phyloP scores from a whole-genome alignment of 2,329 filamentous ascomycete species.

The Claviceps pazoutovae region DNA sequence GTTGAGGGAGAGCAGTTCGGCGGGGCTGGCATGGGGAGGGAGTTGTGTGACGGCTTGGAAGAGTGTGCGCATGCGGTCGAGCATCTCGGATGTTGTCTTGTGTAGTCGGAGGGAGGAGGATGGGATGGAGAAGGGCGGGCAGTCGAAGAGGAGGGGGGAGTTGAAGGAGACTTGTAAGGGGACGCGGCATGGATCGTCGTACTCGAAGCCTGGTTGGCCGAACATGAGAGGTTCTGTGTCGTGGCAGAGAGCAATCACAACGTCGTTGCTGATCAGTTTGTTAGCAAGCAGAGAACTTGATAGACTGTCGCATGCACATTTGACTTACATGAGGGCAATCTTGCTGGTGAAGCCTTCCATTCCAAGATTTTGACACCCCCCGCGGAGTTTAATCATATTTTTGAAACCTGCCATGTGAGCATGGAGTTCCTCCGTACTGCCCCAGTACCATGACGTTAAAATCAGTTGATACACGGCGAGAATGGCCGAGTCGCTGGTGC shows the following conservation, averaged over 20 bases:
- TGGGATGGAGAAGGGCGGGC: conserved; percentile 28
- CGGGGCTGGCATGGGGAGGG: conserved; percentile 18
- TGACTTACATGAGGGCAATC: conserved; percentile 31
- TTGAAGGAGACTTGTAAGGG: conserved; percentile 31
- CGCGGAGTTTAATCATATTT: conserved; percentile 33
- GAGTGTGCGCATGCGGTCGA: conserved; percentile 37
- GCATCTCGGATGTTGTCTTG: conserved; percentile 30
- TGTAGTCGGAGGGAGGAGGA: conserved; percentile 30
- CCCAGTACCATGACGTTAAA: conserved; percentile 41
- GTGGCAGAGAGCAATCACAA: conserved; percentile 33
- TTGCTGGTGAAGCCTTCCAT: conserved; percentile 33
- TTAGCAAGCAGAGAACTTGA: conserved; percentile 7
- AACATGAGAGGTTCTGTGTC: conserved; percentile 30
- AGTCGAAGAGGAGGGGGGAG: conserved; percentile 30
- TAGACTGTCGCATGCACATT: background rate
- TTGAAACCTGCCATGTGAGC: conserved; percentile 32
- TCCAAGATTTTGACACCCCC: conserved; percentile 31
- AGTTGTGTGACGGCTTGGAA: conserved; percentile 28
- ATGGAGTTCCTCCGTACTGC: conserved; percentile 28
- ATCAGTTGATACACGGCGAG: conserved; percentile 35
- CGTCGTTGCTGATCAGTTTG: conserved; percentile 25
- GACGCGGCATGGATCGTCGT: conserved; percentile 21
- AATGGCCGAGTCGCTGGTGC: conserved; percentile 31
- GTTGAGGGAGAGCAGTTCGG: conserved; percentile 25
- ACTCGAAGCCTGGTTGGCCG: conserved; percentile 27